Evolutionary conservation across 495 filamentous ascomycete species (phyloP).

Genomic region (Lasiosphaeria hispida): DNA sequence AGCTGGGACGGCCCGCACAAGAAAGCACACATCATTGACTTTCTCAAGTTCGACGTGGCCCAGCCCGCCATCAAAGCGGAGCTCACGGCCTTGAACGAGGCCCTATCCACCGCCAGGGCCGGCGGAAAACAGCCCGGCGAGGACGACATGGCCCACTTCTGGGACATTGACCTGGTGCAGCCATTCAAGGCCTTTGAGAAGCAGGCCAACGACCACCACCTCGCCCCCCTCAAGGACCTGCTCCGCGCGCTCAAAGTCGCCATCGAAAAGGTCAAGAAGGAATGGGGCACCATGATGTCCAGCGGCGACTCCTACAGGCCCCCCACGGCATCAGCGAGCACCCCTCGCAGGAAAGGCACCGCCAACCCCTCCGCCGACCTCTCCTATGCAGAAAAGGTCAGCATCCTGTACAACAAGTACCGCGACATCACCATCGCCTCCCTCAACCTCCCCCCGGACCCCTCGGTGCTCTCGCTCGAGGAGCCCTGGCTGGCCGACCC

Average conservation of each 20-base stretch:
- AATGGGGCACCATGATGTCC: constrained; percentile 30
- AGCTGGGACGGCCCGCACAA: constrained; percentile 37
- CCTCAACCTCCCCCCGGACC: constrained; percentile 26
- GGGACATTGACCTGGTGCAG: constrained; percentile 49
- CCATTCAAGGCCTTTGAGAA: no score
- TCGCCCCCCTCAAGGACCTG: constrained; percentile 11
- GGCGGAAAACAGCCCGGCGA: background rate
- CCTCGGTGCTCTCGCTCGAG: constrained; percentile 30
- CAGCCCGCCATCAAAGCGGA: constrained; percentile 50
- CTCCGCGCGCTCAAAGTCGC: constrained; percentile 35
- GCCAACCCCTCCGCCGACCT: background rate
- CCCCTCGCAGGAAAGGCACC: background rate
- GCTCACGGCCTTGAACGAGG: constrained; percentile 40
- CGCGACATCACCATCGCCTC: constrained; percentile 38
- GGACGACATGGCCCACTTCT: constrained; percentile 17
- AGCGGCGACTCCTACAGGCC: background rate
- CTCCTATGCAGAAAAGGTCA: constrained; percentile 38
- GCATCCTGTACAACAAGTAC: constrained; percentile 43
- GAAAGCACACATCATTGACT: constrained; percentile 65
- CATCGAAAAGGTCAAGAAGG: constrained; percentile 28
- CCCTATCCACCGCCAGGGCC: constrained; percentile 32
- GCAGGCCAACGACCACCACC: background rate
- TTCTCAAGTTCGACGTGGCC: constrained; percentile 64
- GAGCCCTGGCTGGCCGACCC: constrained; percentile 31
- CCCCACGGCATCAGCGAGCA: no score